Base-by-base conservation (phyloP, 208 protist species). In the Wallacemonas sp. region DNA sequence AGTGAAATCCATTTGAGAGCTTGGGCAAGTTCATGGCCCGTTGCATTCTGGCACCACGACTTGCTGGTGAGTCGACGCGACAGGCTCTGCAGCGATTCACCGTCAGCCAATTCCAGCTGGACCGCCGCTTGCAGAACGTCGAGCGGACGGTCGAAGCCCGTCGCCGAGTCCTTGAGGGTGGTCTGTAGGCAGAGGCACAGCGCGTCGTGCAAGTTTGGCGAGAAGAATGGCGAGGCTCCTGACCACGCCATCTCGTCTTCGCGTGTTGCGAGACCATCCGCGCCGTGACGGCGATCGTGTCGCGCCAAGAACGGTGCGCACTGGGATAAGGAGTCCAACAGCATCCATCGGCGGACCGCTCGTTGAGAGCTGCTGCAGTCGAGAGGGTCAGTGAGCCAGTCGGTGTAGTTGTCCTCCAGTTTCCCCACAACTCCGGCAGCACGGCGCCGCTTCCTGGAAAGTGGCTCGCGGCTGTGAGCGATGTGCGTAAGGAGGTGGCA, bases 221-320 rank as follows among this genome's bases (percentile, higher is more conserved):
- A 78, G 58, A 90, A 86, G 61, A 78, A 87, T 2, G 86, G 82
- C n/a, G 86, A 90, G 17, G 74, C 78, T 19, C 78, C 85, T 0
- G 68, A 71, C 85, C 88, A 94, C 4, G 49, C 66, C 21, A 73
- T 73, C 14, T 75, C 61, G 2, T 61, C 68, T 2, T 67, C 49
- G 47, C 63, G 32, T 43, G 47, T 5, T 30, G 49, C 19, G 36
- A 70, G 2, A 34, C 68, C 32, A 11, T 21, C 57, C 8, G 21
- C 17, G 19, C 17, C 16, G 1, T 27, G 9, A 16, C 32, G 30
- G 4, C 30, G 52, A 27, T 39, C 52, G 11, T 14, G 36, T 5
- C 57, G 57, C 36, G 4, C 8, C 33, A 49, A 36, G 3, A 14
- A 63, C n/a, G 33, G 39, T 6, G 38, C 16, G 23, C 41, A 63